These are phyloP conservation scores for Sicyos baderoa DNA, from an alignment of 306 rosid genomes.

Conservation along the genomic window DNA sequence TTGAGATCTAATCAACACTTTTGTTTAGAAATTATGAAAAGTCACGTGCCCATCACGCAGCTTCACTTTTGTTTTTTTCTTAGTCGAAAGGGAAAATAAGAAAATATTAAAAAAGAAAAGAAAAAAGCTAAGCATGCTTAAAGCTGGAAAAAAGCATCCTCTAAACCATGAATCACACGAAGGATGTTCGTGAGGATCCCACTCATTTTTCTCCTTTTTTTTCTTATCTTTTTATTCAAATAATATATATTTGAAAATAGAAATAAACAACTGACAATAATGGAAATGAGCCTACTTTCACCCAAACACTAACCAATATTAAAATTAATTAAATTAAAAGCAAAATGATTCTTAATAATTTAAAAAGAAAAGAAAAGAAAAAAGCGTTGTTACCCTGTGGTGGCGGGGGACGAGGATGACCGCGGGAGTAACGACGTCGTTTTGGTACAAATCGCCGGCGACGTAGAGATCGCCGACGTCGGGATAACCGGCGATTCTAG, in stretches of 20 bases:
- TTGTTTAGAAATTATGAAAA: neutral
- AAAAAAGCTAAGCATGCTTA: neutral
- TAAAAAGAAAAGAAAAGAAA: no score
- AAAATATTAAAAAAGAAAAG: no score
- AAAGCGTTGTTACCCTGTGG: slow-evolving; percentile 34
- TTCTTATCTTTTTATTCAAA: no score
- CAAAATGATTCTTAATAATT: no score
- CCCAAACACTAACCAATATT: no score
- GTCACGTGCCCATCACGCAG: slow-evolving; percentile 16
- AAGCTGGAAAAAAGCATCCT: neutral
- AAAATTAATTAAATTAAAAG: no score
- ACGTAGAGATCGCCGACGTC: slow-evolving; percentile 65
- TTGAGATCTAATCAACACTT: neutral
- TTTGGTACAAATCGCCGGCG: slow-evolving; percentile 56
- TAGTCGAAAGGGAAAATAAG: neutral
- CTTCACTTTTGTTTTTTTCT: neutral
- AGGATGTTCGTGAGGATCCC: neutral
- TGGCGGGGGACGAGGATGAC: slow-evolving; percentile 91
- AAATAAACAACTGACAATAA: no score
- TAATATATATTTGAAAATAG: no score
- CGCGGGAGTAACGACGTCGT: slow-evolving; percentile 69
- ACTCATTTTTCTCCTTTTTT: slow-evolving; percentile 10
- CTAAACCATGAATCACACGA: neutral
- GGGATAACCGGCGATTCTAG: slow-evolving; percentile 48
- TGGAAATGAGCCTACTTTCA: no score